Conservation (phyloP, 306 rosid species). For the Cucurbita argyrosperma region DNA sequence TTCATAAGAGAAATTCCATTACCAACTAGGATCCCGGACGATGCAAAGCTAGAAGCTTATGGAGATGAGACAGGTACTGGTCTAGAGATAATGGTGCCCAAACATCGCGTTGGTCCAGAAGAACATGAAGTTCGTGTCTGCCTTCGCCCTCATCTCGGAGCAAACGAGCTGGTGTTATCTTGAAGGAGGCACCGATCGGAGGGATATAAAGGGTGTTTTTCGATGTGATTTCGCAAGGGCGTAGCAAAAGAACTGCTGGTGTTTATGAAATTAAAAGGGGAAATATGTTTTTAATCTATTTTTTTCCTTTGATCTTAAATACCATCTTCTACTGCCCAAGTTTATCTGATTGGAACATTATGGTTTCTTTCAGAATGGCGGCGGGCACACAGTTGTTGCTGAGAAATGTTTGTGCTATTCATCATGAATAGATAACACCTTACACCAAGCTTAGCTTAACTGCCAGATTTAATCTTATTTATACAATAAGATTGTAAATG, state of each 20-base stretch:
- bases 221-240: background rate
- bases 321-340: background rate
- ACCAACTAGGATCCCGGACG: constrained; percentile 76
- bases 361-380: background rate
- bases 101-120: constrained; percentile 57
- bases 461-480: background rate
- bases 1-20: constrained; percentile 78
- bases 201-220: background rate
- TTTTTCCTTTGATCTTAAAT: constrained; percentile 2
- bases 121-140: constrained; percentile 93
- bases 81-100: constrained; percentile 92
- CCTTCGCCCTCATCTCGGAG: constrained; percentile 80
- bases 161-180: constrained; percentile 70
- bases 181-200: constrained; percentile 12
- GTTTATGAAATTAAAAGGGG: background rate
- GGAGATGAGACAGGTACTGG: constrained; percentile 75
- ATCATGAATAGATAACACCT: background rate
- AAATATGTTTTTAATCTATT: constrained; percentile 4
- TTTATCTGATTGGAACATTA: background rate
- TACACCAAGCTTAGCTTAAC: background rate
- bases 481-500: background rate
- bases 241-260: background rate
- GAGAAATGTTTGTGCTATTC: background rate
- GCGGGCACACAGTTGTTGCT: background rate
- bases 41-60: constrained; percentile 80